Evolutionary conservation across 371 early-diverging fungal species (phyloP).

Genomic region (Apophysomyces variabilis): DNA sequence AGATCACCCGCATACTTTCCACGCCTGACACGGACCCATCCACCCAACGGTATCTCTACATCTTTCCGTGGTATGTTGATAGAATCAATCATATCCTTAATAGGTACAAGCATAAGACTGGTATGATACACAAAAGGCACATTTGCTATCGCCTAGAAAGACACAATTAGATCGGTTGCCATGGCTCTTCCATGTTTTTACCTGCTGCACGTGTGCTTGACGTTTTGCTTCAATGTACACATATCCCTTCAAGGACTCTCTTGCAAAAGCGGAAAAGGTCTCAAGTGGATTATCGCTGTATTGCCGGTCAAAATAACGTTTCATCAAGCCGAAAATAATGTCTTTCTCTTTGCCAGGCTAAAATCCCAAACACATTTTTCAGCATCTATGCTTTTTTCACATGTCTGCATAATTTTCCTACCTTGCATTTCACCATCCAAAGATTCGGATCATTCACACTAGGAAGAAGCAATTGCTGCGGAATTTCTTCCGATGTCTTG

Average conservation of each 20-base stretch:
- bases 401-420: constrained; percentile 19
- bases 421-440: constrained; percentile 93
- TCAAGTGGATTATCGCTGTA: constrained; percentile 65
- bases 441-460: constrained; percentile 90
- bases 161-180: not conserved
- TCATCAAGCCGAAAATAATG: constrained; percentile 81
- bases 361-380: not conserved
- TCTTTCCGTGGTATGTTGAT: constrained; percentile 79
- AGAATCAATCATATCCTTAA: constrained; percentile 96
- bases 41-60: constrained; percentile 72
- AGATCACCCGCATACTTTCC: constrained; percentile 98
- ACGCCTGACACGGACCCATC: constrained; percentile 94
- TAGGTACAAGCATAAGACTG: constrained; percentile 88
- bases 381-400: not conserved
- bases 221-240: constrained; percentile 95
- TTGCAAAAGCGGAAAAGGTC: constrained; percentile 82
- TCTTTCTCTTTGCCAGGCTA: constrained; percentile 90
- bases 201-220: constrained; percentile 83
- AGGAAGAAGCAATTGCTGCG: constrained; percentile 84
- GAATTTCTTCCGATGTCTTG: constrained; percentile 74
- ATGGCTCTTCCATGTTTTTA: constrained; percentile 19
- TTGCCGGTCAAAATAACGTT: constrained; percentile 74
- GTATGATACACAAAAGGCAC: constrained; percentile 77
- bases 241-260: constrained; percentile 94
- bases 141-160: constrained; percentile 62